Conservation (phyloP, 495 filamentous ascomycete genomes). For the Trichoderma orchidacearum region DNA sequence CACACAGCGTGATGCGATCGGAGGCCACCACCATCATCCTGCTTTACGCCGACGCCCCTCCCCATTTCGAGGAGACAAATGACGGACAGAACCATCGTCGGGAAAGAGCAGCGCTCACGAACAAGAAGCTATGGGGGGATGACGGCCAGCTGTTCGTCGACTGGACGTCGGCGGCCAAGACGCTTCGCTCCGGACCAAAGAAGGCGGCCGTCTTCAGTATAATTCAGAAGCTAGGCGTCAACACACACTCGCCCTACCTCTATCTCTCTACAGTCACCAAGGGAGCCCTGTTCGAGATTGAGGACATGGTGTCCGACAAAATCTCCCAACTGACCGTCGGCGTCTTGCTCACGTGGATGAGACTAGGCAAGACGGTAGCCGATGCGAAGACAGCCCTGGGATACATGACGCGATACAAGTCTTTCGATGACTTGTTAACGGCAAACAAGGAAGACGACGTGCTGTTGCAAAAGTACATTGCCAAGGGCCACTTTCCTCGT, state of each 20-base stretch:
- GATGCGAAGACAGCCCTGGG: conserved; percentile 1
- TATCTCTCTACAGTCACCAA: conserved; percentile 24
- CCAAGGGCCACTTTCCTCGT: not conserved
- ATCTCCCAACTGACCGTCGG: conserved; percentile 29
- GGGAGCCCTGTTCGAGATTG: conserved; percentile 21
- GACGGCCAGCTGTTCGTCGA: conserved; percentile 21
- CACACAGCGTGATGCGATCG: conserved; percentile 26
- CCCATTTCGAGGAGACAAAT: conserved; percentile 16
- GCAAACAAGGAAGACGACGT: conserved; percentile 7
- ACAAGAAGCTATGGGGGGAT: conserved; percentile 11
- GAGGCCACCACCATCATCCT: conserved; percentile 31
- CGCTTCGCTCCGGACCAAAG: conserved; percentile 15
- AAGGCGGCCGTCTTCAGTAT: conserved; percentile 26
- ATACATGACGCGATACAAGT: conserved; percentile 3
- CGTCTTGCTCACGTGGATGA: conserved; percentile 31
- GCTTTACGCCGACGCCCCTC: conserved; percentile 34
- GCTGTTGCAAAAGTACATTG: conserved; percentile 4
- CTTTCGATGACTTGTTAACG: conserved; percentile 4
- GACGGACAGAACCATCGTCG: conserved; percentile 6
- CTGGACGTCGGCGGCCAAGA: conserved; percentile 21
- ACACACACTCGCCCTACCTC: conserved; percentile 13
- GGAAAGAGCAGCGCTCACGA: conserved; percentile 13
- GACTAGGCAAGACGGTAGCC: conserved; percentile 11
- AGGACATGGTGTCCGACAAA: conserved; percentile 4
- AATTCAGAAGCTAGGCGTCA: conserved; percentile 2